These are phyloP conservation scores for Penicillium dipodomyicola DNA, from an alignment of 495 filamentous ascomycete species.

Conservation along the genomic window DNA sequence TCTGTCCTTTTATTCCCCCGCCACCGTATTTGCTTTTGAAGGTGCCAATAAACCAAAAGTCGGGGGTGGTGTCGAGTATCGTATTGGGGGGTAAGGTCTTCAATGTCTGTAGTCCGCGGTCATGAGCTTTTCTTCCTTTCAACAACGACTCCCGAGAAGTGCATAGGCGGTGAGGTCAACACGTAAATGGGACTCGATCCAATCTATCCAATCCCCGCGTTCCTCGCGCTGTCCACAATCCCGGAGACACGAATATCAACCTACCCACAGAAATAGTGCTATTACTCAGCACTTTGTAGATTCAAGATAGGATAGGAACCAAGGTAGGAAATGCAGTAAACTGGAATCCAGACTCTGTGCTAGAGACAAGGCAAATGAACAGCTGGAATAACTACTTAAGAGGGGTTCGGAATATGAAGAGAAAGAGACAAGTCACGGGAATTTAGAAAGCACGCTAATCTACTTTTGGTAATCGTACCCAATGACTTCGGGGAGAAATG, in stretches of 20 bases:
- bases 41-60: conserved; percentile 13
- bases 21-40: conserved; percentile 18
- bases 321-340: neutral
- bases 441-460: conserved; percentile 27
- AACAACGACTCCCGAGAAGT: conserved; percentile 1
- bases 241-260: conserved; percentile 20
- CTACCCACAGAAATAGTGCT: conserved; percentile 28
- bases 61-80: conserved; percentile 5
- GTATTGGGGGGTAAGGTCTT: conserved; percentile 2
- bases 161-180: neutral
- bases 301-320: neutral
- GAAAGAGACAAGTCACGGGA: conserved; percentile 35
- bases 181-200: conserved; percentile 1
- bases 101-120: conserved; percentile 3
- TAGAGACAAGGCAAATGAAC: neutral
- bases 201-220: conserved; percentile 13
- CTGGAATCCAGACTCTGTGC: neutral
- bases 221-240: conserved; percentile 21
- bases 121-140: conserved; percentile 1
- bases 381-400: conserved; percentile 11
- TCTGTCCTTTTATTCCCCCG: conserved; percentile 23
- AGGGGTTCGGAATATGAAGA: conserved; percentile 31
- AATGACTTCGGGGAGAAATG: conserved; percentile 13
- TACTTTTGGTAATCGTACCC: conserved; percentile 20
- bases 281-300: conserved; percentile 17